Base-by-base conservation (phyloP, 768 basidiomycete species). In the Psilocybe subaeruginosa region DNA sequence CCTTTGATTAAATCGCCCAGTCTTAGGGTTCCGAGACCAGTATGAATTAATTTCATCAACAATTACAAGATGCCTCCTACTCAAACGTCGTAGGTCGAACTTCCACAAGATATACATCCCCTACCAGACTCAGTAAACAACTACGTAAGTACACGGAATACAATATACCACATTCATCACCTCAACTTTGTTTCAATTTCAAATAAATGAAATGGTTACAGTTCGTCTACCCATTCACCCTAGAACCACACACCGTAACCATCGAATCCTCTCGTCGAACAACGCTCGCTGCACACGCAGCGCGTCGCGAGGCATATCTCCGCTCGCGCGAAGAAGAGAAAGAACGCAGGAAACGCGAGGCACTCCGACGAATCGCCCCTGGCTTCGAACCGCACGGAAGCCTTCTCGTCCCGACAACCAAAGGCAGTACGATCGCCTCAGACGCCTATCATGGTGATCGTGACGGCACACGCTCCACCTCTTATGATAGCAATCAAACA, bases 141-240 rank as follows among this genome's bases (percentile, higher is more conserved):
- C 63, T 99, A 99, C 72, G 97, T 96, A 54, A 67, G 76, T 65
- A 31, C 23, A 14, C 31, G 45, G 12, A 51, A 41, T 56, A 23
- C 23, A 23, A 2, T 23, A 11, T 54, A 41, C 33, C 45, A 12
- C 8, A 35, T 27, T 35, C 46, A 31, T 47, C 23, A 23, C 61
- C 46, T 45, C 56, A 55, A 30, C 64, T 50, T 54, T 54, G 9
- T n/a, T 56, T 47, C 46, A 19, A 56, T 33, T 7, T 16, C 54
- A 39, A 8, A 55, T 43, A 16, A n/a, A 50, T 17, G 51, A 37
- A 46, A 31, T 39, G 17, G 17, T 8, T 19, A 4, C 71, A 99
- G 96, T 97, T 98, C 68, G 97, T 92, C 46, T 99, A 98, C 69
- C 96, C 97, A 1, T 98, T 94, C 80, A 91, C 95, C 3, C 84